Base-by-base conservation (phyloP, 257 asterid species). In the Nyctanthes arbortristis region DNA sequence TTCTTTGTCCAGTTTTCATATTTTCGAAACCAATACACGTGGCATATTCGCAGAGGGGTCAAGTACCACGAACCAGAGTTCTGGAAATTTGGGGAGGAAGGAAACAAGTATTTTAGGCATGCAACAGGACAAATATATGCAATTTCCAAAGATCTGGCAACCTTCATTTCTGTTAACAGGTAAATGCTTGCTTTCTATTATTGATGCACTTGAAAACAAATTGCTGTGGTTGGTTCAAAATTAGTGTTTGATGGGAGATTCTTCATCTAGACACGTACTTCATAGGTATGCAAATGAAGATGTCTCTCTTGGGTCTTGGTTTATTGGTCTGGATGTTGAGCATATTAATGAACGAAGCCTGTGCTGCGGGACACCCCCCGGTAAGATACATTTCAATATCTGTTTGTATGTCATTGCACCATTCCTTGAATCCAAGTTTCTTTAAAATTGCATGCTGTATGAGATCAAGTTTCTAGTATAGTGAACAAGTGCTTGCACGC, bases 11-110 rank as follows among this genome's bases (percentile, higher is more conserved):
- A 43, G 4, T 22, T 39, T 40, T 30, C 22, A 22, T 66, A 12
- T 7, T 67, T 39, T 30, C 22, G 9, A 32, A n/a, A 16, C 31
- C 40, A 24, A 59, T 28, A 18, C 49, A n/a, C 59, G n/a, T n/a
- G n/a, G n/a, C 49, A 24, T 18, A n/a, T n/a, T 16, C 58, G 74
- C 84, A 87, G 96, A 80, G 89, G 84, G 57, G 84, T 68, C 39
- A 89, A 86, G 77, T 89, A 88, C 80, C 88, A 86, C 27, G 96
- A 86, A 69, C 96, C 96, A 25, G 93, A 88, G 61, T 70, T 83
- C 78, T 88, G 91, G 88, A 88, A 88, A 79, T 88, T 88, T 60
- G 93, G 93, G n/a, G 91, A 86, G 73, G 89, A 83, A 43, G 88
- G 94, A 62, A 89, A 87, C 73, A 89, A 89, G 79, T 89, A 89